A percentile compares a stretch with the other conserved stretches of the same genome.
Evolutionary conservation across 1,139 yeast species (phyloP).

Genomic region (Yamadazyma jaroonii): DNA sequence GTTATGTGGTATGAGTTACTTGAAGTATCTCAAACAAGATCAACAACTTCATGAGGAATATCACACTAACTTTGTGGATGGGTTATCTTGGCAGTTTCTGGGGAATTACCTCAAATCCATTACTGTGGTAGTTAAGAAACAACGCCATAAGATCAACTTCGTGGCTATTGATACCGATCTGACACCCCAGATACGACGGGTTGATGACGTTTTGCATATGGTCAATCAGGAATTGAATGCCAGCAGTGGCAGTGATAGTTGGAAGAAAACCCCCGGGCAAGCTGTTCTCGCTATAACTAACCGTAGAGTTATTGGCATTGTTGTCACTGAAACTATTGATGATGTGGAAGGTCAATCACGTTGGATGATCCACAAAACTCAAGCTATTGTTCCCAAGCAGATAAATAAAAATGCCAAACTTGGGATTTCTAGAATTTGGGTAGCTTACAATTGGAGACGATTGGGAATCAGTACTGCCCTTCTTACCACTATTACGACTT

Average conservation of each 20-base stretch:
- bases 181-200: constrained; percentile 21
- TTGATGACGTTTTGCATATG: constrained; percentile 34
- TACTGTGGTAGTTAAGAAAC: background rate
- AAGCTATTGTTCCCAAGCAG: constrained; percentile 35
- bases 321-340: constrained; percentile 40
- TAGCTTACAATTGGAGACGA: constrained; percentile 54
- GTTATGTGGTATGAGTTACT: constrained; percentile 61
- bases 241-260: constrained; percentile 46
- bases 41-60: constrained; percentile 44
- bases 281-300: constrained; percentile 34
- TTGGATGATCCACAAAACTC: constrained; percentile 49
- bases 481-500: constrained; percentile 46
- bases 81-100: constrained; percentile 37
- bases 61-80: constrained; percentile 46
- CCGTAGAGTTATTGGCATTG: constrained; percentile 50
- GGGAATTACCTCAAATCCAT: background rate
- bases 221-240: constrained; percentile 64
- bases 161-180: constrained; percentile 17
- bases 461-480: constrained; percentile 46
- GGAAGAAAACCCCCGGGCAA: constrained; percentile 28
- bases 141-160: constrained; percentile 11
- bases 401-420: constrained; percentile 25
- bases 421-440: constrained; percentile 69
- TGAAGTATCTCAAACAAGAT: constrained; percentile 44
- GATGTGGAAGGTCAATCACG: constrained; percentile 22